phyloP scores from a whole-genome alignment of 208 protist genomes.

The Naegleria lovaniensis region DNA sequence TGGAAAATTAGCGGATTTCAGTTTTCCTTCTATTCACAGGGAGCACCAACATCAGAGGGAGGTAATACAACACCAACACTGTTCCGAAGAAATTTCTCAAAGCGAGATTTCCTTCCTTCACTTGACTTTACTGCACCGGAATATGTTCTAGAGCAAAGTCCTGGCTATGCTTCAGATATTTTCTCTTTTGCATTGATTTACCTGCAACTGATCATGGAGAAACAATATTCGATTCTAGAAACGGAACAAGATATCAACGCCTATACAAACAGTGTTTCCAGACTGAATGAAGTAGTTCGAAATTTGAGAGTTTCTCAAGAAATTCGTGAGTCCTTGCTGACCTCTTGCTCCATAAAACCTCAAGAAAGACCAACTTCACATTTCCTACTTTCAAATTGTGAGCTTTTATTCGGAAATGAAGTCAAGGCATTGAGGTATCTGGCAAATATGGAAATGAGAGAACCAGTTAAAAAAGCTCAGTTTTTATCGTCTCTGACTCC shows the following conservation, averaged over 20 bases:
- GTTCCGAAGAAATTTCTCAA: background rate
- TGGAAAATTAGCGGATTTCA: constrained; percentile 25
- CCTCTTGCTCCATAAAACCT: background rate
- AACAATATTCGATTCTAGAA: background rate
- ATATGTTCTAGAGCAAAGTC: background rate
- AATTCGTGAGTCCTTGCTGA: background rate
- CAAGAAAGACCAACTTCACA: background rate
- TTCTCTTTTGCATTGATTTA: constrained; percentile 16
- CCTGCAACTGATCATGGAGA: background rate
- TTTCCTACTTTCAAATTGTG: background rate
- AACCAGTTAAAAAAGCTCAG: constrained; percentile 24
- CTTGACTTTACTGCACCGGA: constrained; percentile 25
- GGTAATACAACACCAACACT: background rate
- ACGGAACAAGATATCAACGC: background rate
- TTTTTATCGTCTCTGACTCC: constrained; percentile 5
- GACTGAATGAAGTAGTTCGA: background rate
- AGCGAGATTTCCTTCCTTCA: constrained; percentile 17
- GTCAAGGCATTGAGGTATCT: constrained; percentile 29
- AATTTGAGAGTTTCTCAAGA: background rate
- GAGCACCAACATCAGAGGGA: background rate
- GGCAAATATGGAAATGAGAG: constrained; percentile 14
- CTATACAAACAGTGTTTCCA: background rate
- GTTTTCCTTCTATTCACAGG: background rate
- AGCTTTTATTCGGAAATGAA: constrained; percentile 28
- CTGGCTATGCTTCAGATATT: background rate